phyloP scores from a whole-genome alignment of 2,329 filamentous ascomycete species.

The Purpureocillium takamizusanense region DNA sequence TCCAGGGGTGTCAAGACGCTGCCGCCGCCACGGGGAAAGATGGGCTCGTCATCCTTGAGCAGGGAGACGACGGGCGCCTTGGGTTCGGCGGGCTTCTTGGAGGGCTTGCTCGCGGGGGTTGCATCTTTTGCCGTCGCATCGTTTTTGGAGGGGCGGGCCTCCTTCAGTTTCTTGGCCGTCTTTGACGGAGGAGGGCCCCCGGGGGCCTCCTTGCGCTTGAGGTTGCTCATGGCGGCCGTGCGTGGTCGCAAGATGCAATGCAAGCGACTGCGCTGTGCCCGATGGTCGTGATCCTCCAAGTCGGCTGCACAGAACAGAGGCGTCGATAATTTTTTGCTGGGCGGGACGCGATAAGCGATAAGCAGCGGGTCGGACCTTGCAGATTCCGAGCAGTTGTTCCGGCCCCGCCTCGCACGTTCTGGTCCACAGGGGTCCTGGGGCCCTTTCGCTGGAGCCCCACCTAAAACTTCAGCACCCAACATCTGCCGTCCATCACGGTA shows the following conservation, averaged over 20 bases:
- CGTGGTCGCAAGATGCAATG: slow-evolving; percentile 10
- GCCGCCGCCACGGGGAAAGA: slow-evolving; percentile 88
- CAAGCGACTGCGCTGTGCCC: neutral
- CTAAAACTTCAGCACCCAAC: too few relatives aligned
- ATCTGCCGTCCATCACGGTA: too few relatives aligned
- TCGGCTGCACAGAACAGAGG: neutral
- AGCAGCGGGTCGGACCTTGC: too few relatives aligned
- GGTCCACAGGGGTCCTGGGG: too few relatives aligned
- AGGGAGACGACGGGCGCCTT: slow-evolving; percentile 32
- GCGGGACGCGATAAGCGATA: neutral
- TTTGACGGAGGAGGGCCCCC: slow-evolving; percentile 40
- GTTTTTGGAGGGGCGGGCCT: slow-evolving; percentile 39
- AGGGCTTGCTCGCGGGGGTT: slow-evolving; percentile 15
- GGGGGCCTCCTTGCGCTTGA: slow-evolving; percentile 51
- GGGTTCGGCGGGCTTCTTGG: slow-evolving; percentile 22
- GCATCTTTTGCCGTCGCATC: slow-evolving; percentile 20
- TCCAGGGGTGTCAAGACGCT: slow-evolving; percentile 88
- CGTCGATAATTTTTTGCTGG: neutral
- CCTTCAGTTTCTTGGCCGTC: slow-evolving; percentile 34
- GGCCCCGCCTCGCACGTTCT: too few relatives aligned
- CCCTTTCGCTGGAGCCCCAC: too few relatives aligned
- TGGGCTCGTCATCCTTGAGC: slow-evolving; percentile 69
- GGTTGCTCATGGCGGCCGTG: slow-evolving; percentile 39
- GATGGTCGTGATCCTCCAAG: too few relatives aligned
- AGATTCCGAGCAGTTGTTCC: neutral